Evolutionary conservation across 2,329 filamentous ascomycete genomes (phyloP).

Genomic region (Microdochium paspali): DNA sequence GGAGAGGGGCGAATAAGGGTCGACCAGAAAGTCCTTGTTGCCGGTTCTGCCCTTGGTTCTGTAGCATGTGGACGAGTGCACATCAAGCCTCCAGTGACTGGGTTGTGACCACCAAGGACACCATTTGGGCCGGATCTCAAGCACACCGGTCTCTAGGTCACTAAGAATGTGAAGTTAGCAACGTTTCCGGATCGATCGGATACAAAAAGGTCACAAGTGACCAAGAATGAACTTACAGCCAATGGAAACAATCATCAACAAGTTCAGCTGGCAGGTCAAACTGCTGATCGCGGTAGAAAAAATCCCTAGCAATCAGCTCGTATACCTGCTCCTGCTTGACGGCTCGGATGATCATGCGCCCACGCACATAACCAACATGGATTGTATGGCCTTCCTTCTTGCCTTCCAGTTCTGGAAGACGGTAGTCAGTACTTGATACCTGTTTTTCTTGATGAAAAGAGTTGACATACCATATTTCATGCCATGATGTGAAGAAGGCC

Average conservation of each 20-base stretch:
- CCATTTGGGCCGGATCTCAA: slow-evolving; percentile 40
- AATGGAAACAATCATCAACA: slow-evolving; percentile 45
- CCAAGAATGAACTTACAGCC: slow-evolving; percentile 40
- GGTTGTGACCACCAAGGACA: slow-evolving; percentile 15
- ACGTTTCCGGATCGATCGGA: too few species aligned
- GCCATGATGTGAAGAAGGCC: slow-evolving; percentile 37
- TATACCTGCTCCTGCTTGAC: slow-evolving; percentile 11
- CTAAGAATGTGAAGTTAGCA: neutral
- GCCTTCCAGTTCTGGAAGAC: slow-evolving; percentile 9
- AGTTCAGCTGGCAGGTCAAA: slow-evolving; percentile 43
- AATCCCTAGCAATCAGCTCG: slow-evolving; percentile 21
- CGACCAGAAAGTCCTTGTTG: slow-evolving; percentile 27
- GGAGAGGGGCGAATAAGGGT: slow-evolving; percentile 34
- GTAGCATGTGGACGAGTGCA: slow-evolving; percentile 10
- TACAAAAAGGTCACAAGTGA: too few species aligned
- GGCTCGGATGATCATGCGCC: slow-evolving; percentile 32
- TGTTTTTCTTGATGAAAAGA: neutral
- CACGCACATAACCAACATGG: slow-evolving; percentile 41
- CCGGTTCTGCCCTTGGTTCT: slow-evolving; percentile 1
- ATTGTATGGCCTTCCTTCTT: slow-evolving; percentile 30
- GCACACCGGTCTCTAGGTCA: slow-evolving; percentile 15
- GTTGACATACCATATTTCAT: slow-evolving; percentile 38
- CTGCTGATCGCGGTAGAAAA: slow-evolving; percentile 14
- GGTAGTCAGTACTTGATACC: slow-evolving; percentile 6
- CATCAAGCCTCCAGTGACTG: slow-evolving; percentile 24